A percentile compares a stretch with the other conserved stretches of the same genome.
Evolutionary conservation across 2,329 filamentous ascomycete species (phyloP).

Genomic region (Aspergillus arachidicola): DNA sequence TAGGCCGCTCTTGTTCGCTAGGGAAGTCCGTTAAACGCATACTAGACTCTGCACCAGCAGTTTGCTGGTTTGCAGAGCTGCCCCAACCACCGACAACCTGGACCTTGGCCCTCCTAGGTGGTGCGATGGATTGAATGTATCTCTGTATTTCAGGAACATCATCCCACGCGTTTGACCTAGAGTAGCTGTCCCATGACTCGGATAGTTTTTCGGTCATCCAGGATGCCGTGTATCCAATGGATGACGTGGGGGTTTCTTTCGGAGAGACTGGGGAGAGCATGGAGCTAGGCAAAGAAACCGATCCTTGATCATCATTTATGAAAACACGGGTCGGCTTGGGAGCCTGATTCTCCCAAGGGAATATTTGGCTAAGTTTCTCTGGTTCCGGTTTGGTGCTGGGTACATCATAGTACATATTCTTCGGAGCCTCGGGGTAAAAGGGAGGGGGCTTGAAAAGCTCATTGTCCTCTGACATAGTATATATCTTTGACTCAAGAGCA

Average conservation of each 20-base stretch:
- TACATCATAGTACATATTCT: conserved; percentile 85
- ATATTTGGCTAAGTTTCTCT: conserved; percentile 69
- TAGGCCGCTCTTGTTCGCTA: conserved; percentile 77
- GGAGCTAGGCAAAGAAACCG: conserved; percentile 8
- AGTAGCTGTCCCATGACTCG: conserved; percentile 72
- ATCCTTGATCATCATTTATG: conserved; percentile 33
- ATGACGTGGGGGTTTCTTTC: conserved; percentile 19
- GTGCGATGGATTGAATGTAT: conserved; percentile 79
- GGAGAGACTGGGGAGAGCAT: conserved; percentile 9
- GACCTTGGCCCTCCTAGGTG: conserved; percentile 57
- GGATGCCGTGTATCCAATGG: conserved; percentile 13
- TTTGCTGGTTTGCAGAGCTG: conserved; percentile 2
- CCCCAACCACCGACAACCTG: conserved; percentile 39
- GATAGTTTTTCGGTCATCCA: conserved; percentile 30
- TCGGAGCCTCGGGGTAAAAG: conserved; percentile 79
- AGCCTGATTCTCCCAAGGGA: conserved; percentile 82
- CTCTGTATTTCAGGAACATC: conserved; percentile 82
- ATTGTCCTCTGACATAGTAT: conserved; percentile 79
- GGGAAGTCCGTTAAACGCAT: conserved; percentile 86
- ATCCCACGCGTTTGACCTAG: conserved; percentile 89
- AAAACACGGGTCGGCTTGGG: conserved; percentile 60
- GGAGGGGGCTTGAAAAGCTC: conserved; percentile 75
- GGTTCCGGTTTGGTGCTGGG: conserved; percentile 61
- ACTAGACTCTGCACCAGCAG: conserved; percentile 36
- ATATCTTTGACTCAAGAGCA: conserved; percentile 77